phyloP scores from a whole-genome alignment of 176 grass and related monocot genomes.

The Carex myosuroides region DNA sequence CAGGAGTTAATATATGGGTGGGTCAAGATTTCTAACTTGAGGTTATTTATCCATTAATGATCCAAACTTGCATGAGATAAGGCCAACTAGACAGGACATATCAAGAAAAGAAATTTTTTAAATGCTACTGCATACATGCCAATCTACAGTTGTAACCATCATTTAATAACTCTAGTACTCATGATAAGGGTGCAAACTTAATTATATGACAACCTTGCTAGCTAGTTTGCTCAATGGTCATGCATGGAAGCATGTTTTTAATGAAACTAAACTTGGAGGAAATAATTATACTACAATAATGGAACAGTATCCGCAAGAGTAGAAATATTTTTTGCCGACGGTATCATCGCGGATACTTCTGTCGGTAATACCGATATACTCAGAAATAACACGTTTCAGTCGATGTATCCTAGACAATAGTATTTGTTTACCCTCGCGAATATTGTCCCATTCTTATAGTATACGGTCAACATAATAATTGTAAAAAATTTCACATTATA shows the following conservation, averaged over 20 bases:
- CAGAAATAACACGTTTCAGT: too few species aligned
- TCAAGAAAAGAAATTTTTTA: background rate
- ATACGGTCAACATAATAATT: background rate
- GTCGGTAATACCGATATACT: too few species aligned
- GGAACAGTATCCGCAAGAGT: too few species aligned
- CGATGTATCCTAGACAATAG: too few species aligned
- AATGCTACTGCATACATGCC: background rate
- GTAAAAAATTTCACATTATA: background rate
- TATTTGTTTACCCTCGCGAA: too few species aligned
- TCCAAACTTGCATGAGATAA: background rate
- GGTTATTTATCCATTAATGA: slow-evolving; percentile 17
- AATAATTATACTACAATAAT: too few species aligned
- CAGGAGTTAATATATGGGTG: slow-evolving; percentile 1
- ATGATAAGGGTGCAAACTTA: background rate
- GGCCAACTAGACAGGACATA: slow-evolving; percentile 6
- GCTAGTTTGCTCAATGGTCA: too few species aligned
- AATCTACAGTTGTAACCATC: background rate
- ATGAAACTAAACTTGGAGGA: too few species aligned
- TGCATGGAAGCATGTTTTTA: too few species aligned
- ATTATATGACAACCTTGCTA: background rate
- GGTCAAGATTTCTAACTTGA: slow-evolving; percentile 16
- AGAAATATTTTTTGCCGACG: too few species aligned
- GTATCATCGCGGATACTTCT: too few species aligned
- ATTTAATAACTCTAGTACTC: background rate
- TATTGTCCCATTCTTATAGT: too few species aligned